A percentile compares a stretch with the other conserved stretches of the same genome.
Evolutionary conservation across 2,329 filamentous ascomycete species (phyloP).

Genomic region (Sclerotinia borealis): DNA sequence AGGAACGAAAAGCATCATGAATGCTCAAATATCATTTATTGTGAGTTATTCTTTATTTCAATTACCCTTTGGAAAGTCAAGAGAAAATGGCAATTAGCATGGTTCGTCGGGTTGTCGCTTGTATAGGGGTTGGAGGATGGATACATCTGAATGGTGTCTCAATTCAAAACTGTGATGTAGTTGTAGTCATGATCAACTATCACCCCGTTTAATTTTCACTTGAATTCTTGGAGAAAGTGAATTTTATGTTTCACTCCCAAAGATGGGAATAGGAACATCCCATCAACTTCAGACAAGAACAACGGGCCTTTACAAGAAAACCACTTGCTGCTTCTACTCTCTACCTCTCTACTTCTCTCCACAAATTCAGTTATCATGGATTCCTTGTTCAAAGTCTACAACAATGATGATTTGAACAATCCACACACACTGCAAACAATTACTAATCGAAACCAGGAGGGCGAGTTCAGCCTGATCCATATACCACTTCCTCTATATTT

Average conservation of each 20-base stretch:
- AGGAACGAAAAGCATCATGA: constrained; percentile 39
- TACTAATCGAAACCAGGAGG: constrained; percentile 55
- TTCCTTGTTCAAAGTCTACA: not conserved
- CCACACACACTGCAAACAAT: not conserved
- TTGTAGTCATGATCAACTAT: not conserved
- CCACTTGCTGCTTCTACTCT: not conserved
- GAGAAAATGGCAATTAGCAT: not conserved
- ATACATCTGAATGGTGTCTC: constrained; percentile 3
- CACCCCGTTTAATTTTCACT: not conserved
- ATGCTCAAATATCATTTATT: constrained; percentile 52
- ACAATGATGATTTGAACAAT: not conserved
- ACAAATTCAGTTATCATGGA: not conserved
- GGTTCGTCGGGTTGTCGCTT: constrained; percentile 5
- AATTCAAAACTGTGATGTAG: not conserved
- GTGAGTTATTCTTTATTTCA: constrained; percentile 36
- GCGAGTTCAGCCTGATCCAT: constrained; percentile 81
- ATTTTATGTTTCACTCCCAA: not conserved
- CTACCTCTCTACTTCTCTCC: not conserved
- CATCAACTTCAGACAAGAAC: not conserved
- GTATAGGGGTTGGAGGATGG: not conserved
- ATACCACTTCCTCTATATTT: constrained; percentile 76
- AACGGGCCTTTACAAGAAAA: not conserved
- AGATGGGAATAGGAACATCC: not conserved
- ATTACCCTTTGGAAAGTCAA: not conserved
- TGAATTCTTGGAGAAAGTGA: not conserved